Base-by-base conservation (phyloP, 2,329 filamentous ascomycete genomes). In the Mycosphaerelloides madeirae region DNA sequence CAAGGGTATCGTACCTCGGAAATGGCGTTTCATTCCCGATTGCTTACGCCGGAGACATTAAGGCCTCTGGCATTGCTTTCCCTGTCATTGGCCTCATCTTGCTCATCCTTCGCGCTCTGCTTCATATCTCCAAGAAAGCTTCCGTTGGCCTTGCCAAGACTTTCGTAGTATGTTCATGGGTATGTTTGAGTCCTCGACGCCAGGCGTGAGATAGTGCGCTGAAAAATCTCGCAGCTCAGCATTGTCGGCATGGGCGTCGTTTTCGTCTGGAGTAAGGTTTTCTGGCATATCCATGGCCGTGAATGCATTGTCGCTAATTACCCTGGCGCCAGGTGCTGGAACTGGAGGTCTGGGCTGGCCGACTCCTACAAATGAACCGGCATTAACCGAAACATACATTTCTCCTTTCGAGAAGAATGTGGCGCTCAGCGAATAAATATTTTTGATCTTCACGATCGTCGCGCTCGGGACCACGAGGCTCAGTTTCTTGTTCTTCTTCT, bases 401-500 rank as follows among this genome's bases (percentile, higher is more conserved):
- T 18, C 34, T 13, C 5, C 8, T 20, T 37, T 18, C 16, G 14
- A 37, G 16, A 9, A n/a, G 16, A 11, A 18, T 8, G 16, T 37
- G 5, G 9, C 20, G 8, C 16, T 18, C 14, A 37, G 34, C 34
- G 34, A 37, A 19, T 37, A 37, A n/a, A 5, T 37, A n/a, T 37
- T 37, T 22, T 37, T 11, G 7, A 37, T 37, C 34, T 22, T 37
- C 7, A 37, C 22, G 34, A 6, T 20, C 5, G 14, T 37, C 5
- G 34, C 34, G 6, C 19, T 37, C 8, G 34, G 34, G 5, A 37
- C 34, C 7, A 37, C 34, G 13, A 37, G 22, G 16, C 16, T 37
- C 7, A 37, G 34, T 19, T 6, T 37, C 19, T 16, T 37, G 34
- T 37, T 37, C 34, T 37, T 37, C 34, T 37, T 37, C 16, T 19